Conservation (phyloP, 2,329 filamentous ascomycete genomes). For the Pseudogymnoascus sp. region DNA sequence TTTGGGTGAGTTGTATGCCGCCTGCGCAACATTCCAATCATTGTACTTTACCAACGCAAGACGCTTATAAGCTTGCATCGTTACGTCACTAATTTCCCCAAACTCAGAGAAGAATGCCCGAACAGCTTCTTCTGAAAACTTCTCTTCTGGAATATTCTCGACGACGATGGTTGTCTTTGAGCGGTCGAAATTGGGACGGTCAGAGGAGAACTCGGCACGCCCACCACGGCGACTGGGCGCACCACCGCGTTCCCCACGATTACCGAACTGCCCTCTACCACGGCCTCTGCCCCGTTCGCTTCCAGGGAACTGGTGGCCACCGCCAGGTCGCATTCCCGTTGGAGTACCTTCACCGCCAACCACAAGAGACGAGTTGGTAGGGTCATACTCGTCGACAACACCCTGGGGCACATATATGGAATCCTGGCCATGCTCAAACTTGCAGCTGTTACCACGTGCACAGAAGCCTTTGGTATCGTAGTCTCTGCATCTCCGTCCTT, state of each 20-base stretch:
- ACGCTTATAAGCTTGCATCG: slow-evolving; percentile 54
- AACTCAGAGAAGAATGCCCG: slow-evolving; percentile 64
- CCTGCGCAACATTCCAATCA: slow-evolving; percentile 55
- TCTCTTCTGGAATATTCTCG: slow-evolving; percentile 67
- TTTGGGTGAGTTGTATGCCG: slow-evolving; percentile 68
- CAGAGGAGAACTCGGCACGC: slow-evolving; percentile 51
- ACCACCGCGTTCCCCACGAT: slow-evolving; percentile 16
- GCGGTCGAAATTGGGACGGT: slow-evolving; percentile 53
- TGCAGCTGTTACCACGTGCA: slow-evolving; percentile 55
- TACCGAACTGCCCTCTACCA: slow-evolving; percentile 26
- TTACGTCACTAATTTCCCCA: slow-evolving; percentile 54
- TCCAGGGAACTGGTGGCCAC: slow-evolving; percentile 14
- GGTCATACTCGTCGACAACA: slow-evolving; percentile 47
- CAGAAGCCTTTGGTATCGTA: slow-evolving; percentile 69
- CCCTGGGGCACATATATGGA: slow-evolving; percentile 32
- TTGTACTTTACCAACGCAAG: slow-evolving; percentile 63
- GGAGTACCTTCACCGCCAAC: slow-evolving; percentile 20
- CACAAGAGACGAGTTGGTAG: slow-evolving; percentile 40
- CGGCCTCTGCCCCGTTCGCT: slow-evolving; percentile 27
- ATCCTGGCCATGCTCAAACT: slow-evolving; percentile 58
- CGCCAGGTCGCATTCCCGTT: slow-evolving; percentile 11
- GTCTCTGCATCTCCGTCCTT: slow-evolving; percentile 47
- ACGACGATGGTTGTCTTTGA: slow-evolving; percentile 63
- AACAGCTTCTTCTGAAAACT: slow-evolving; percentile 56
- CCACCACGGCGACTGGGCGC: slow-evolving; percentile 21